Evolutionary conservation across 257 asterid genomes (phyloP).

Genomic region (Solanum tacnaense): DNA sequence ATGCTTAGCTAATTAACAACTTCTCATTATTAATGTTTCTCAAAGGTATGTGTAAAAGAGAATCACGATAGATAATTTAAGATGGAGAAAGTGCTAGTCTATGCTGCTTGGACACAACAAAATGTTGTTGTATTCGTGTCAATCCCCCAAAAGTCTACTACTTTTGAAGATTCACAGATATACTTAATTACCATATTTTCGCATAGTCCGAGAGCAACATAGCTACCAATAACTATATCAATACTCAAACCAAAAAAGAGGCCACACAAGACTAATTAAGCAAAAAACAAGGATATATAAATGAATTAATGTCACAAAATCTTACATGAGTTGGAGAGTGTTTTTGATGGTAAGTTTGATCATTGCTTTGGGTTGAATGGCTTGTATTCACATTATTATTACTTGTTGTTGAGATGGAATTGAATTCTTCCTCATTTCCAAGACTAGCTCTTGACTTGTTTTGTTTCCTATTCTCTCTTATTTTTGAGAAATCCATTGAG

Average conservation of each 20-base stretch:
- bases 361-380: slow-evolving; percentile 16
- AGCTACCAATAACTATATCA: neutral
- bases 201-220: neutral
- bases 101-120: neutral
- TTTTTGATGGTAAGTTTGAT: slow-evolving; percentile 22
- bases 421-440: slow-evolving; percentile 73
- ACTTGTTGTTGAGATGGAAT: slow-evolving; percentile 33
- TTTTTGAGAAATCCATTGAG: slow-evolving; percentile 79
- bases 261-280: neutral
- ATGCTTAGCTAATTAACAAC: too few species aligned
- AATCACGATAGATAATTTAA: neutral
- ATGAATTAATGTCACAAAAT: neutral
- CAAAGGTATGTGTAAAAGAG: neutral
- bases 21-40: neutral
- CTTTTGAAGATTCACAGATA: neutral
- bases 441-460: slow-evolving; percentile 89
- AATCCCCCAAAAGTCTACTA: neutral
- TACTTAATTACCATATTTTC: neutral
- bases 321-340: slow-evolving; percentile 50
- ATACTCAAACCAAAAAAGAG: neutral
- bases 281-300: neutral
- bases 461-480: slow-evolving; percentile 75
- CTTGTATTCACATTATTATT: slow-evolving; percentile 11
- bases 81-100: neutral
- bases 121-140: neutral